Evolutionary conservation across 2,329 filamentous ascomycete genomes (phyloP), one percentile per base, ranked within the genome.

Genomic region (Colletotrichum tabaci): DNA sequence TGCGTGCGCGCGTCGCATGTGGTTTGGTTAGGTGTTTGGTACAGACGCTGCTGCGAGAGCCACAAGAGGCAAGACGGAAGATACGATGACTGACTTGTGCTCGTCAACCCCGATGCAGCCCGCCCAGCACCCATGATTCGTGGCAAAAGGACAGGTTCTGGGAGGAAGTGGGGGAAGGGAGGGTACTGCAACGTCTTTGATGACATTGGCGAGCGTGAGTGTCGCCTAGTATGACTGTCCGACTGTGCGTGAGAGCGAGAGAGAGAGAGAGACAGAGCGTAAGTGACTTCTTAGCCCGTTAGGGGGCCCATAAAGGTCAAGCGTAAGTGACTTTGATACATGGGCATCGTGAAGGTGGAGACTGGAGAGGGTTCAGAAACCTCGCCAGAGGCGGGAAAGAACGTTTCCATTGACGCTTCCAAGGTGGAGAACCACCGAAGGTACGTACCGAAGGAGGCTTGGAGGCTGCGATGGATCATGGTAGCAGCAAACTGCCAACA

Each of bases 351-450:
- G 30, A 50, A 13, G 13, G 58, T 40, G 58, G 57, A 50, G 21
- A 50, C 30, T 35, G 56, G 61, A 40, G 52, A 50, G 35, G 62
- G 55, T 47, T 66, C 26, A 66, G 61, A 42, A 47, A 66, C 46
- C 35, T 71, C 68, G 53, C 65, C 65, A 71, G 49, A 72, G 69
- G 53, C 66, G 66, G 61, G 66, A 68, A 72, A 69, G 69, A 72
- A 68, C 69, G 66, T 72, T 72, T 72, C 69, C 66, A 72, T 72
- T 72, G 60, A 69, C 58, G 69, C 69, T 69, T 68, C 40, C 18
- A 69, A 44, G 47, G 55, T 40, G 49, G 46, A 40, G 35, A 50
- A 35, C n/a, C 18, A 26, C n/a, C 2, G n/a, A 21, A 18, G 60
- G n/a, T 38, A 46, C 40, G 38, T 60, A 61, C 26, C 16, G 64